Evolutionary conservation across 2,329 filamentous ascomycete species (phyloP), one percentile per base, ranked within the genome.

Genomic region (Endoconidiophora laricicola): DNA sequence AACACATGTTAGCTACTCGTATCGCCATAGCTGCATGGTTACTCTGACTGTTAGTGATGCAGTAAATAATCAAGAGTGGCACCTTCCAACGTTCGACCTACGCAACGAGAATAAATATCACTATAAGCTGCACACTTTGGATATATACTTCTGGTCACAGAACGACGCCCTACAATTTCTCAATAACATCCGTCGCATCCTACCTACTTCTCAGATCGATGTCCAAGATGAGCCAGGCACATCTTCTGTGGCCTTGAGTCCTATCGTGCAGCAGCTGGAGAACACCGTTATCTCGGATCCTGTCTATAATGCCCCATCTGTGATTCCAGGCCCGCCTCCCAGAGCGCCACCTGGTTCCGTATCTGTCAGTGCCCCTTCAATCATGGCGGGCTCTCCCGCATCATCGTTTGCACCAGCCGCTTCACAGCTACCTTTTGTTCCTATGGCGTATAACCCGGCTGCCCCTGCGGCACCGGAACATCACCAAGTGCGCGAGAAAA

Each of bases 91-190:
- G 0, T 82, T 74, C 61, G 82, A 88, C 61, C 76, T 77, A 2
- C 71, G 71, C 46, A 85, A 86, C 62, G 77, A 87, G 62, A 79
- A 75, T 60, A 86, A 83, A 62, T 87, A 86, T 62, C 76, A 86
- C 69, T 86, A 86, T 66, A 79, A 78, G 60, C 72, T 90, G 6
- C 79, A 86, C 60, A 81, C 79, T 0, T 61, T 88, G 52, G 83
- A 88, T 59, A 67, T 88, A 12, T 90, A 90, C 66, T 83, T 88
- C 59, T 87, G 82, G 81, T 85, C 78, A 0, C 75, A 78, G 54
- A 70, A 78, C 50, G 83, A 88, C 63, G 82, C 83, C 1, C 66
- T 78, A 24, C 72, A 78, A 51, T 84, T 88, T 56, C 66, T 87
- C 54, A 81, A 81, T 57, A 78, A 77, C 12, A 67, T 86, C 49